Conservation (phyloP, 2,329 filamentous ascomycete genomes). For the Septoria petroselini region DNA sequence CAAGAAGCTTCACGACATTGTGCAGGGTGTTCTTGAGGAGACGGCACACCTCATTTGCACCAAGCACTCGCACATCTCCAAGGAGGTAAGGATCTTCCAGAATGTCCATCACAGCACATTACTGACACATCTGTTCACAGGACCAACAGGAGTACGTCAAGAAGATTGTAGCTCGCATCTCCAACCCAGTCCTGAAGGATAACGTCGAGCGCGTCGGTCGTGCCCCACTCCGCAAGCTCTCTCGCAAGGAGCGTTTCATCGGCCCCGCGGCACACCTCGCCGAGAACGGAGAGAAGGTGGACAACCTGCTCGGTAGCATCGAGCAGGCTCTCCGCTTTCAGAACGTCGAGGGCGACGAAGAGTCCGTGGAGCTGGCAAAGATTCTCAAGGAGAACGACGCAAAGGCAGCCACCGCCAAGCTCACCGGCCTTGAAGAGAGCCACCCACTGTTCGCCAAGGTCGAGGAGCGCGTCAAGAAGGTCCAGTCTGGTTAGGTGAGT, state of each 20-base stretch:
- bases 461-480: conserved; percentile 74
- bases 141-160: conserved; percentile 85
- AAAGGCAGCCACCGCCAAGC: conserved; percentile 71
- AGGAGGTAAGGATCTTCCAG: conserved; percentile 67
- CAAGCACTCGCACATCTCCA: conserved; percentile 72
- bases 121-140: conserved; percentile 56
- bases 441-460: conserved; percentile 78
- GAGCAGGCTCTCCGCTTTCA: conserved; percentile 96
- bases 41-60: conserved; percentile 80
- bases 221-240: conserved; percentile 88
- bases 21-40: conserved; percentile 76
- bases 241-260: conserved; percentile 93
- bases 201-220: conserved; percentile 92
- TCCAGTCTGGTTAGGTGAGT: conserved; percentile 53
- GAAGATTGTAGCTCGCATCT: conserved; percentile 88
- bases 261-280: conserved; percentile 86
- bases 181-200: conserved; percentile 89
- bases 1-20: conserved; percentile 72
- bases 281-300: conserved; percentile 70
- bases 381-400: conserved; percentile 73
- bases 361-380: conserved; percentile 79
- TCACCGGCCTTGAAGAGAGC: conserved; percentile 73
- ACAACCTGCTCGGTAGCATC: conserved; percentile 72
- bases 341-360: conserved; percentile 86
- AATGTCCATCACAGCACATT: conserved; percentile 26